Evolutionary conservation across 2,329 filamentous ascomycete genomes (phyloP).

Genomic region (Ascochyta viciae-villosae): DNA sequence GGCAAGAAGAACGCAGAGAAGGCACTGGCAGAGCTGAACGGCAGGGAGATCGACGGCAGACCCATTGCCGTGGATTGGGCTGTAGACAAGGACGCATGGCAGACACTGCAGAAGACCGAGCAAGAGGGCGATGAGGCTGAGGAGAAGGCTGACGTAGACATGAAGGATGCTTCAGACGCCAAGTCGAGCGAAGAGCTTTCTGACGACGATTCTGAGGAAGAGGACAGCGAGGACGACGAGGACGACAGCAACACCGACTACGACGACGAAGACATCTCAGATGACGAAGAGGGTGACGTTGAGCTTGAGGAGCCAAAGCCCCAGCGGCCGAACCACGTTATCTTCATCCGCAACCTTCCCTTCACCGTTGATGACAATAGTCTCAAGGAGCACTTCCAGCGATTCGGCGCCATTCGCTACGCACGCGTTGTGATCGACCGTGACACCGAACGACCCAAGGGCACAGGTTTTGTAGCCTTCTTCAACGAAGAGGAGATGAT

Average conservation of each 20-base stretch:
- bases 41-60: constrained; percentile 86
- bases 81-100: constrained; percentile 88
- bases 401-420: constrained; percentile 88
- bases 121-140: constrained; percentile 52
- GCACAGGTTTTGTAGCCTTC: constrained; percentile 96
- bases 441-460: constrained; percentile 83
- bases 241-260: constrained; percentile 53
- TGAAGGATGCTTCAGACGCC: constrained; percentile 47
- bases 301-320: constrained; percentile 38
- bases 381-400: constrained; percentile 83
- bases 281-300: constrained; percentile 51
- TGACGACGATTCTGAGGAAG: constrained; percentile 53
- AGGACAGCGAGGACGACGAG: constrained; percentile 47
- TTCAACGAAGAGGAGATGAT: constrained; percentile 77
- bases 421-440: constrained; percentile 89
- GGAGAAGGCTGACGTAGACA: constrained; percentile 50
- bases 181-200: constrained; percentile 49
- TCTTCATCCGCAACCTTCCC: constrained; percentile 94
- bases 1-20: constrained; percentile 91
- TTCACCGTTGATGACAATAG: constrained; percentile 85
- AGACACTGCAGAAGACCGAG: constrained; percentile 60
- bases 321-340: constrained; percentile 72
- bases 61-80: constrained; percentile 95
- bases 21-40: constrained; percentile 84
- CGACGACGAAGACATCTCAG: constrained; percentile 42